A percentile compares a stretch with the other conserved stretches of the same genome.
Conservation (phyloP, 2,329 filamentous ascomycete genomes). For the Colletotrichum eleusines region DNA sequence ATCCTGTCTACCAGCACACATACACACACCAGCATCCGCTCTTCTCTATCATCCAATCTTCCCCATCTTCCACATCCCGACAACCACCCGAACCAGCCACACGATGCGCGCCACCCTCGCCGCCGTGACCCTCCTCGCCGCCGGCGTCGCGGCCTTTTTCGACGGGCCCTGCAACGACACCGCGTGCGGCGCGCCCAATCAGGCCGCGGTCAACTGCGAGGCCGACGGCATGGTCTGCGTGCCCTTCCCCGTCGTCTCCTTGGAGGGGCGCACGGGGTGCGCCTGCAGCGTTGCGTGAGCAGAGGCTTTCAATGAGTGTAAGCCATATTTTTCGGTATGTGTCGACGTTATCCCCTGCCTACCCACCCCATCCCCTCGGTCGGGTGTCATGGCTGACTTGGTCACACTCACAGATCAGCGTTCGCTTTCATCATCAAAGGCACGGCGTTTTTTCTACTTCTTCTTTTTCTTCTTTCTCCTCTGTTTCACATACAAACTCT, state of each 20-base stretch:
- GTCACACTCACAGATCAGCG: neutral
- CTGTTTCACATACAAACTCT: neutral
- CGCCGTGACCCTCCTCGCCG: slow-evolving; percentile 30
- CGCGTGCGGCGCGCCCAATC: slow-evolving; percentile 18
- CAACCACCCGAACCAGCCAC: neutral
- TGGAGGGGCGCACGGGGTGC: slow-evolving; percentile 30
- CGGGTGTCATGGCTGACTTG: neutral
- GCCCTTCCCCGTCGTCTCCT: slow-evolving; percentile 33
- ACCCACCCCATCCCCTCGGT: no score
- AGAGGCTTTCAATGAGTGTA: neutral
- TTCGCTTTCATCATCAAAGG: neutral
- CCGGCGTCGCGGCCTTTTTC: slow-evolving; percentile 28
- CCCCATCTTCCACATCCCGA: neutral
- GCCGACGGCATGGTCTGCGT: slow-evolving; percentile 34
- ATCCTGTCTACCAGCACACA: slow-evolving; percentile 9
- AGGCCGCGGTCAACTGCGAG: slow-evolving; percentile 32
- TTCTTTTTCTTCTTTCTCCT: no score
- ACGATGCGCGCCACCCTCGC: slow-evolving; percentile 31
- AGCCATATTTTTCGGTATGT: neutral
- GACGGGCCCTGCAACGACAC: slow-evolving; percentile 31
- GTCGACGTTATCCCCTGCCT: neutral
- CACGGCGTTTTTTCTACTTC: neutral
- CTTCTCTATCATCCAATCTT: slow-evolving; percentile 8
- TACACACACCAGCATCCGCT: neutral
- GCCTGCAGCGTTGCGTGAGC: slow-evolving; percentile 27